Percentiles rank a stretch among this genome's conserved stretches.
Evolutionary conservation across 2,329 filamentous ascomycete genomes (phyloP).

Genomic region (Calonectria hawksworthii): DNA sequence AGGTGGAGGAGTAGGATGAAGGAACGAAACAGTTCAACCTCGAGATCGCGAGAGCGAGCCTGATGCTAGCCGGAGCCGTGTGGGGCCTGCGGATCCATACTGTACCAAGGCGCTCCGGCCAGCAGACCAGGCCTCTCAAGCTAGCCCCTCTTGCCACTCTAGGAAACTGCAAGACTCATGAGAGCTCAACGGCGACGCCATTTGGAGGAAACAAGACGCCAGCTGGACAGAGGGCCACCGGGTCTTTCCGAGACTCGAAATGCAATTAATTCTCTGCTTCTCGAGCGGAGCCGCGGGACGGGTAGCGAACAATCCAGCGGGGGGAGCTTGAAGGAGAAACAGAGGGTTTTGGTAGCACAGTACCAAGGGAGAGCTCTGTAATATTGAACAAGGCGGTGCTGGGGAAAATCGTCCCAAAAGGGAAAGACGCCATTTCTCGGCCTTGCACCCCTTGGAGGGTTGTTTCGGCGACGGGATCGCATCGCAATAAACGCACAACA

Average conservation of each 20-base stretch:
- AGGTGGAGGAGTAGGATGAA: constrained; percentile 3
- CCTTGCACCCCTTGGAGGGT: background rate
- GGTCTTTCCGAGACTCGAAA: constrained; percentile 2
- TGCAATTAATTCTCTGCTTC: background rate
- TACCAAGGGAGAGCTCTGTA: background rate
- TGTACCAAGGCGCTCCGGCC: background rate
- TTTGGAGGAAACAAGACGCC: background rate
- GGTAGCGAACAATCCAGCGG: background rate
- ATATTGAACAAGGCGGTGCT: constrained; percentile 8
- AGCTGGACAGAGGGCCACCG: background rate
- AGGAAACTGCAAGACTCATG: background rate
- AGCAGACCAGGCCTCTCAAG: background rate
- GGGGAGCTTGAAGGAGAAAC: background rate
- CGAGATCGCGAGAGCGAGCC: background rate
- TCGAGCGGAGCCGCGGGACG: constrained; percentile 5
- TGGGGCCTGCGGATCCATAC: constrained; percentile 15
- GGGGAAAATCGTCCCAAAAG: background rate
- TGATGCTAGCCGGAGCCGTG: background rate
- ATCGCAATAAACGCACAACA: constrained; percentile 40
- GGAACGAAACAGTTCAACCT: constrained; percentile 4
- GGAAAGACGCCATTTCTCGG: constrained; percentile 4
- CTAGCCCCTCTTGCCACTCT: background rate
- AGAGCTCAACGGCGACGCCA: constrained; percentile 1
- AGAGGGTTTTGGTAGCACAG: background rate
- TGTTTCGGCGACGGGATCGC: constrained; percentile 22